phyloP scores from a whole-genome alignment of 495 filamentous ascomycete genomes.

The Aspergillus saccharolyticus region DNA sequence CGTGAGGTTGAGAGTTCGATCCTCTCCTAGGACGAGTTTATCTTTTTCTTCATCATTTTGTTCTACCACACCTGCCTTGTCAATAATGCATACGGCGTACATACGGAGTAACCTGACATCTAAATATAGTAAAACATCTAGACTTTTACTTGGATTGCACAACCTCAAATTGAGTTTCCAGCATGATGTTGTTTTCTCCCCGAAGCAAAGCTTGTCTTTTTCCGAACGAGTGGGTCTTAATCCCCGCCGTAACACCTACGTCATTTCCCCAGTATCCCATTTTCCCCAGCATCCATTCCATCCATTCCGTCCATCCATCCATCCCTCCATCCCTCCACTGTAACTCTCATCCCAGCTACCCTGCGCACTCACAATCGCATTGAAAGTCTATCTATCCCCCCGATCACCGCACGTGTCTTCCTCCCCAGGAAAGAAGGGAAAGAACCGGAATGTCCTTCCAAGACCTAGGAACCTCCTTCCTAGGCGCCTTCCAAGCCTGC shows the following conservation, averaged over 20 bases:
- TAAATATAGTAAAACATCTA: too few species aligned
- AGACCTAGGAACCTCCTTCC: conserved; percentile 45
- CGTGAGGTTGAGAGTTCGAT: background rate
- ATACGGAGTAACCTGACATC: too few species aligned
- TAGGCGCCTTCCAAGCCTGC: conserved; percentile 66
- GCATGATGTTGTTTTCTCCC: too few species aligned
- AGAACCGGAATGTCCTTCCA: conserved; percentile 10
- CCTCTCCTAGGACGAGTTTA: background rate
- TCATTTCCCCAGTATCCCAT: too few species aligned
- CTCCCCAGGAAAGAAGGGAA: too few species aligned
- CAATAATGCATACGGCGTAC: too few species aligned
- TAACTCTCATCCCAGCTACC: background rate
- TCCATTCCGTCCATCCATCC: background rate
- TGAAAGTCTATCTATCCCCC: too few species aligned
- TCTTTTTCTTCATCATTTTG: background rate
- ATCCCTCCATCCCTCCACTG: background rate
- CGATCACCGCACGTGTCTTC: background rate
- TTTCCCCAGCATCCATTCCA: too few species aligned
- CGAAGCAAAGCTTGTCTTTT: background rate
- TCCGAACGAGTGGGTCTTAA: background rate
- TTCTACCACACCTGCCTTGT: too few species aligned
- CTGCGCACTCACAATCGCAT: too few species aligned
- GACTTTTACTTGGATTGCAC: too few species aligned
- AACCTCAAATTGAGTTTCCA: too few species aligned
- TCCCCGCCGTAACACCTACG: background rate